Conservation (phyloP, 1,139 yeast species). For the Magnusiomyces paraingens region DNA sequence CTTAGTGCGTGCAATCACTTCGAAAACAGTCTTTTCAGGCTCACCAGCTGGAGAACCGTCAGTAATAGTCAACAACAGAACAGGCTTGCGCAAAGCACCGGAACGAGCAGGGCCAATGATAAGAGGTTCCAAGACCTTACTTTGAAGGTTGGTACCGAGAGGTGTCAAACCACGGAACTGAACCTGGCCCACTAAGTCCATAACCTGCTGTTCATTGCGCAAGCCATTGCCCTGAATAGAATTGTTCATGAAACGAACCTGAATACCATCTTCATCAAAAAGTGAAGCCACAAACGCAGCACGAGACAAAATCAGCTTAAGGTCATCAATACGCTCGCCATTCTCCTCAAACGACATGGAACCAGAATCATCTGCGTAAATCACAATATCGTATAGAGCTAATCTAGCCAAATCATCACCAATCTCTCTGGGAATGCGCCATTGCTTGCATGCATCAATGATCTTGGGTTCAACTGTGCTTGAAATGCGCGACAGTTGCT, state of each 20-base stretch:
- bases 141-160: slow-evolving; percentile 26
- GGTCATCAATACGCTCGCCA: slow-evolving; percentile 33
- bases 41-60: slow-evolving; percentile 34
- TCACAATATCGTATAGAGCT: slow-evolving; percentile 30
- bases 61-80: slow-evolving; percentile 28
- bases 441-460: slow-evolving; percentile 22
- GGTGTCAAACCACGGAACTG: slow-evolving; percentile 31
- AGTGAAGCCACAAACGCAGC: slow-evolving; percentile 29
- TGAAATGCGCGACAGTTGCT: slow-evolving; percentile 27
- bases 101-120: slow-evolving; percentile 26
- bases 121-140: slow-evolving; percentile 29
- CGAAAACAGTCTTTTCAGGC: slow-evolving; percentile 22
- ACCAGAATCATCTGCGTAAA: slow-evolving; percentile 32
- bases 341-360: slow-evolving; percentile 33
- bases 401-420: slow-evolving; percentile 29
- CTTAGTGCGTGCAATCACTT: slow-evolving; percentile 27
- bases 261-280: slow-evolving; percentile 31
- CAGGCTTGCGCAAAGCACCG: slow-evolving; percentile 27
- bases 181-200: slow-evolving; percentile 23
- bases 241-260: slow-evolving; percentile 30
- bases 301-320: slow-evolving; percentile 28
- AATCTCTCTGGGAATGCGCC: slow-evolving; percentile 29
- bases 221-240: slow-evolving; percentile 25
- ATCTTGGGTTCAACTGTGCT: slow-evolving; percentile 23
- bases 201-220: slow-evolving; percentile 25